phyloP scores from a whole-genome alignment of 2,329 filamentous ascomycete species.

The Chrysoporthe austroafricana region DNA sequence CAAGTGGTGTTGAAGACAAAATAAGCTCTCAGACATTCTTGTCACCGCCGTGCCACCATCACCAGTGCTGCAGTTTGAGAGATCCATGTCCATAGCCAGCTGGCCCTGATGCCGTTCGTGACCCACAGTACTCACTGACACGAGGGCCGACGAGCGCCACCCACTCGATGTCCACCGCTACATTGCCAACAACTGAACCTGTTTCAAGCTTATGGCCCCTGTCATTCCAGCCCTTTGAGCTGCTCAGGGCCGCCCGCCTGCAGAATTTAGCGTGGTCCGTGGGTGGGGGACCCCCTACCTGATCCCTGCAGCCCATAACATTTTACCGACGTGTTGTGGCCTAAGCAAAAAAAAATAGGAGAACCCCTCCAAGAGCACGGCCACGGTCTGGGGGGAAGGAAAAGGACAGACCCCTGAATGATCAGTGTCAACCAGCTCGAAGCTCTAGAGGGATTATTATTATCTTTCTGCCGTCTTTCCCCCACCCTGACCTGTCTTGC shows the following conservation, averaged over 20 bases:
- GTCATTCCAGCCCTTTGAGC: constrained; percentile 19
- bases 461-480: constrained; percentile 13
- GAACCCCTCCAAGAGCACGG: constrained; percentile 16
- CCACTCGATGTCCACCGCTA: constrained; percentile 16
- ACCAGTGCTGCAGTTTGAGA: constrained; percentile 8
- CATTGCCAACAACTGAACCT: constrained; percentile 18
- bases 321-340: constrained; percentile 12
- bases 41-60: constrained; percentile 4
- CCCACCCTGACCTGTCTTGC: constrained; percentile 10
- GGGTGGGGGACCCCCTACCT: constrained; percentile 13
- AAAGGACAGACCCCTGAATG: constrained; percentile 18
- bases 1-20: background rate
- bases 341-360: constrained; percentile 17
- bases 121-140: constrained; percentile 17
- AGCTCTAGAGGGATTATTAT: constrained; percentile 18
- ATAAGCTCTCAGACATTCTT: background rate
- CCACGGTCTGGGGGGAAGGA: constrained; percentile 21
- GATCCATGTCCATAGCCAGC: constrained; percentile 12
- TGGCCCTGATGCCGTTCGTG: constrained; percentile 11
- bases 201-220: constrained; percentile 17
- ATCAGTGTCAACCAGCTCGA: constrained; percentile 22
- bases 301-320: constrained; percentile 9
- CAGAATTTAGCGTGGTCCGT: constrained; percentile 9
- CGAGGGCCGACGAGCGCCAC: constrained; percentile 19
- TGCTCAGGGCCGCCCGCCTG: constrained; percentile 1